Evolutionary conservation across 768 basidiomycete species (phyloP), one percentile per base, ranked within the genome.

Genomic region (Postia placenta): DNA sequence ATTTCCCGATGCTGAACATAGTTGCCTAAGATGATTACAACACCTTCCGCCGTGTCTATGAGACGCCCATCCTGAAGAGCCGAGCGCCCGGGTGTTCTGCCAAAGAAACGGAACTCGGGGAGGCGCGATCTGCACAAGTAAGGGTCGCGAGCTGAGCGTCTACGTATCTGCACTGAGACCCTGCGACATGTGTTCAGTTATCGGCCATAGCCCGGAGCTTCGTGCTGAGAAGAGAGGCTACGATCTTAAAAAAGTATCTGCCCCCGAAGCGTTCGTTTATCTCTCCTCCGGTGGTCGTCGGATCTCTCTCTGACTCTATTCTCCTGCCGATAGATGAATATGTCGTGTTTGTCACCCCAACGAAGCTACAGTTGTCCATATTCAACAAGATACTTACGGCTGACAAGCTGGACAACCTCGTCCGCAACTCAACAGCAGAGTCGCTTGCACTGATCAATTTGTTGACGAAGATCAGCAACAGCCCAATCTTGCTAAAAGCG

Each of bases 281-380:
- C 20, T n/a, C 26, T 14, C 3, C 5, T 23, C 11, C 38, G 11
- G 7, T 33, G 30, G 15, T 20, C 36, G 11, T 5, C 38, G 9
- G 3, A 11, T 5, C 26, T n/a, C 46, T 45, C 30, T 11, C 53
- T 22, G 25, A 11, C 30, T 42, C 22, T n/a, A 1, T 2, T 15
- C 20, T 20, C 4, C 3, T 30, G 6, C 15, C 19, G 20, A 14
- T 27, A 98, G 95, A 89, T 61, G 96, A 99, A 81, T 97, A 95
- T 62, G 87, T 95, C n/a, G 83, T 98, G n/a, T 98, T 98, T 64
- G 75, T 96, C 25, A 83, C 83, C 4, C 95, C 96, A 0, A 93
- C 92, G 0, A 42, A 67, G n/a, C 68, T 96, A 15, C 95, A 99
- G 58, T 65, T 89, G 5, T 71, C 78, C 11, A 85, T 98, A 58